Base-by-base conservation (phyloP, 306 rosid species). In the Medicago lupulina region DNA sequence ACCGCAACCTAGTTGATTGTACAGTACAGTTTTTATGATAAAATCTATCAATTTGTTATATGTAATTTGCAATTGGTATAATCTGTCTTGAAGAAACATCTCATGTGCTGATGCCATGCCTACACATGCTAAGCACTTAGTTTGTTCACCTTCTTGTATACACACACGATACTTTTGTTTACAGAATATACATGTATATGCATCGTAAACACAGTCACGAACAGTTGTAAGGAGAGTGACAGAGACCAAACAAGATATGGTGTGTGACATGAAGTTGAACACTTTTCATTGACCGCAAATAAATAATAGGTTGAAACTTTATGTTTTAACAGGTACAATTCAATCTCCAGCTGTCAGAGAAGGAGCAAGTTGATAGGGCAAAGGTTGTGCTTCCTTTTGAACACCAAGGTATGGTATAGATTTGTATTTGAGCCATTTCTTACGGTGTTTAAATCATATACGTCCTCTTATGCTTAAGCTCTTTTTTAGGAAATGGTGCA, bases 381-480 rank as follows among this genome's bases (percentile, higher is more conserved):
- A 88, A 85, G 38, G 98, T 94, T 71, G 92, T 92, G 71, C 97
- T 94, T 74, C 97, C 98, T 67, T 94, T 94, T 77, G 97, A 94
- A 81, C 98, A 94, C 80, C 98, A 90, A 81, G 98, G 98, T 92
- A 81, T 67, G 71, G 61, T 68, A 64, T 75, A 46, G 72, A 71
- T 51, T 40, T 67, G 40, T 38, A 55, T 70, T 23, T 63, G 71
- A 59, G 8, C 47, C 58, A 25, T 68, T 28, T 14, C 2, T 65
- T 44, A 8, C 41, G n/a, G 23, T 21, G 53, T 76, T 58, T 67
- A 13, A 59, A 63, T 63, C 38, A 72, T 46, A 67, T 47, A 14
- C 60, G n/a, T 67, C n/a, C 17, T 63, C 63, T 59, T 67, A 25
- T 25, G 15, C 57, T 70, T 65, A 41, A 54, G 38, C 60, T 11